These are phyloP conservation scores for Pichia paraexigua DNA, from an alignment of 805 yeast genomes.

Conservation along the genomic window DNA sequence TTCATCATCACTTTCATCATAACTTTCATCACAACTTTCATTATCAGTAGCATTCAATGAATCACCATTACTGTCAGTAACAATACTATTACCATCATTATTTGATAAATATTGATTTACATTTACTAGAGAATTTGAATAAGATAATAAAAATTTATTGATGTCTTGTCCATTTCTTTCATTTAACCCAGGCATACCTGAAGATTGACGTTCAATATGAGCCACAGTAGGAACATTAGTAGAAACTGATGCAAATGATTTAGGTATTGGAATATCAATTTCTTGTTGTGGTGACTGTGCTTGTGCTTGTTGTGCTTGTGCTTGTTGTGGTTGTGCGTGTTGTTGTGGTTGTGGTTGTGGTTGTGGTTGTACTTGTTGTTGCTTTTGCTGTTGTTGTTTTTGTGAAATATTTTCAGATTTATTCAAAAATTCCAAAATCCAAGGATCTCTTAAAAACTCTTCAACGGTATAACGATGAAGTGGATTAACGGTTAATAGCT, in stretches of 20 bases:
- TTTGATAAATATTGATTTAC: background rate
- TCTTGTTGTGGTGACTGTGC: background rate
- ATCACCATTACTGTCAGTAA: background rate
- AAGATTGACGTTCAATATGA: background rate
- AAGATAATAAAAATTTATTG: background rate
- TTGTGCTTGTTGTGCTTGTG: background rate
- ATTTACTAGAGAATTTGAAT: constrained; percentile 3
- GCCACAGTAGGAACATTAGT: background rate
- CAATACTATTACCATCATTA: background rate
- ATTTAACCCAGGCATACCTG: constrained; percentile 7
- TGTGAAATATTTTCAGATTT: constrained; percentile 25
- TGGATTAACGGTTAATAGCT: constrained; percentile 66
- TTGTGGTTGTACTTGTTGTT: background rate
- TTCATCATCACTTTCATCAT: constrained; percentile 2
- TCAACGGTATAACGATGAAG: constrained; percentile 59
- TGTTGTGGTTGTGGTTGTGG: background rate
- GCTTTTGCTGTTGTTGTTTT: constrained; percentile 10
- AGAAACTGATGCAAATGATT: background rate
- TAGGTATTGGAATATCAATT: background rate
- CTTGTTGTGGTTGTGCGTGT: constrained; percentile 12
- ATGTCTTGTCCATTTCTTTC: background rate
- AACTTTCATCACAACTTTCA: background rate
- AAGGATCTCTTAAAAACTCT: constrained; percentile 66
- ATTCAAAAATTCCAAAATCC: constrained; percentile 41
- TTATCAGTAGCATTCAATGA: background rate